Base-by-base conservation (phyloP, 306 rosid genomes). In the Prunus mira region DNA sequence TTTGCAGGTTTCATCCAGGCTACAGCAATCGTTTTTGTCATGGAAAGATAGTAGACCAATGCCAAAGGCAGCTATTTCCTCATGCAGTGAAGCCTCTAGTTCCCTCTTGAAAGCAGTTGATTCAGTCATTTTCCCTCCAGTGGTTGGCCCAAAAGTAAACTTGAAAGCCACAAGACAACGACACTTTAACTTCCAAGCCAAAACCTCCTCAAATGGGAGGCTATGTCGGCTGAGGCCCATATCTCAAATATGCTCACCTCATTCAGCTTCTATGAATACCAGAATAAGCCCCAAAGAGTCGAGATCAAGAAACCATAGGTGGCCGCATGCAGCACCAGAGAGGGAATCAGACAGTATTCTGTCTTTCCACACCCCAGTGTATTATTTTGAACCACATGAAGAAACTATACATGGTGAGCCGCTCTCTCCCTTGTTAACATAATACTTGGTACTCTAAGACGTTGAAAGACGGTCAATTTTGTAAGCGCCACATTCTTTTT, bases 1-100 rank as follows among this genome's bases (percentile, higher is more conserved):
- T 79, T 80, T 78, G 70, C 90, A 95, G 99, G 90, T 87, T 68
- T 97, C 99, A 38, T 83, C 82, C 74, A 85, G 74, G 84, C 73
- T 95, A 71, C 90, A 79, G 65, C 87, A 80, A 70, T 88, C 92
- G 13, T 80, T 92, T 79, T 72, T 80, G 3, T 80, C 84, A 52
- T 90, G 91, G 92, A 90, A 79, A 76, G 89, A 66, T 80, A 78
- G 83, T 60, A 80, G 76, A 78, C 79, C 79, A 55, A 85, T 67
- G 5, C 71, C 38, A 0, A 84, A 68, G 70, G 47, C 51, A 47
- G 68, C 76, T 63, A 76, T 87, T 49, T 46, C 84, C 20, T 49
- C 63, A 14, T 17, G 34, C 68, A 45, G 9, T 28, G 71, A 78
- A 34, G 50, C 13, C 74, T 55, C 54, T 75, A 20, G 67, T 66